phyloP scores from a whole-genome alignment of 2,329 filamentous ascomycete genomes.

The Claviceps capensis region DNA sequence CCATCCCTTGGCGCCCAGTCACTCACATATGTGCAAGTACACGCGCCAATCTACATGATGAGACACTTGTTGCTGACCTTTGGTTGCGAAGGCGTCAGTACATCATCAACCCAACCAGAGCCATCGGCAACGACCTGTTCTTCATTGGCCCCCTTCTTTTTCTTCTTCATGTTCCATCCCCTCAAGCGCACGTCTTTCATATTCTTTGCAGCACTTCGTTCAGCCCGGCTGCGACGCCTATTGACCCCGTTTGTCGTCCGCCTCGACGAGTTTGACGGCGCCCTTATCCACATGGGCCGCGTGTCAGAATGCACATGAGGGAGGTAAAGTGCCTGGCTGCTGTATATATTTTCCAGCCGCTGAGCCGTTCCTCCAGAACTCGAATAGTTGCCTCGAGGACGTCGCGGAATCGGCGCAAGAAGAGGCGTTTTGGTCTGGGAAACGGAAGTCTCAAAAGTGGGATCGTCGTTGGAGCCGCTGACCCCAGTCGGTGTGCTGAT shows the following conservation, averaged over 20 bases:
- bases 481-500: conserved; percentile 47
- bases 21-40: background rate
- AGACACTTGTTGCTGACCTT: conserved; percentile 36
- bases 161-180: conserved; percentile 38
- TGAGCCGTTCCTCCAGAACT: conserved; percentile 32
- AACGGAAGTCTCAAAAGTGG: conserved; percentile 20
- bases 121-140: conserved; percentile 24
- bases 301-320: conserved; percentile 6
- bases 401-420: conserved; percentile 38
- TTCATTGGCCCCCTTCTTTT: conserved; percentile 17
- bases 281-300: conserved; percentile 22
- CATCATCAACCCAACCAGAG: conserved; percentile 41
- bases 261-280: conserved; percentile 19
- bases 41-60: conserved; percentile 30
- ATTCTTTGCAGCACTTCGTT: conserved; percentile 47
- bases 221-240: conserved; percentile 39
- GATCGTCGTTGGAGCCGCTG: conserved; percentile 38
- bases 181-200: conserved; percentile 45
- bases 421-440: conserved; percentile 30
- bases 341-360: conserved; percentile 42
- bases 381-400: conserved; percentile 25
- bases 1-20: too few relatives aligned
- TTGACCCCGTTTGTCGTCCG: conserved; percentile 29
- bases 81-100: conserved; percentile 19
- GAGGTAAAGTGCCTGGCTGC: conserved; percentile 13